Evolutionary conservation across 495 filamentous ascomycete genomes (phyloP).

Genomic region (Usnea hakonensis): DNA sequence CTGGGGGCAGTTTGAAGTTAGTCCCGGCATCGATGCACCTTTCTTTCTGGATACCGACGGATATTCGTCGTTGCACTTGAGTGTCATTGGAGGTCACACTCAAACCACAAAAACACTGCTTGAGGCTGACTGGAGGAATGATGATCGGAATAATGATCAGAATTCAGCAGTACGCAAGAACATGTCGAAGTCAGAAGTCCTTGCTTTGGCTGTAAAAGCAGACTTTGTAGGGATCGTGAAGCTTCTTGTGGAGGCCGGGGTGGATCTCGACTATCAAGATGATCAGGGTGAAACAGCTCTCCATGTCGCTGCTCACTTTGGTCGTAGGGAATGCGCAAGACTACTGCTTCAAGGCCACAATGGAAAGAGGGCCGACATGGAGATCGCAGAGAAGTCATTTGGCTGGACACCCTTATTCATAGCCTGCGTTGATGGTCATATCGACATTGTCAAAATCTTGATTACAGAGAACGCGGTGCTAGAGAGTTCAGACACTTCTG

Average conservation of each 20-base stretch:
- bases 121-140: constrained; percentile 61
- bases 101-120: constrained; percentile 74
- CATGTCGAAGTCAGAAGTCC: constrained; percentile 75
- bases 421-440: constrained; percentile 78
- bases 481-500: constrained; percentile 68
- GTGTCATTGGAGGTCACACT: constrained; percentile 84
- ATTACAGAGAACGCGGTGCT: constrained; percentile 69
- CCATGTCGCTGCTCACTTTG: constrained; percentile 86
- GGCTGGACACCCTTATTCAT: constrained; percentile 91
- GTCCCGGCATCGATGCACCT: constrained; percentile 73
- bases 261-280: constrained; percentile 92
- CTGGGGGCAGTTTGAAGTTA: constrained; percentile 81
- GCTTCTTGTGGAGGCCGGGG: constrained; percentile 79
- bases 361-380: constrained; percentile 63
- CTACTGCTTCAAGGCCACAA: constrained; percentile 62
- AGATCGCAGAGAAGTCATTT: constrained; percentile 75
- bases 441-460: constrained; percentile 66
- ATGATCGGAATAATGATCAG: constrained; percentile 45
- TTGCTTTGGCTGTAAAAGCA: constrained; percentile 78
- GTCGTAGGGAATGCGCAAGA: constrained; percentile 69
- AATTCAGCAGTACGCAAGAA: constrained; percentile 56
- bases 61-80: constrained; percentile 82
- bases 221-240: constrained; percentile 77
- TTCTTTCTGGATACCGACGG: constrained; percentile 91
- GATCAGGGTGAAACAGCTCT: constrained; percentile 87